Evolutionary conservation across 148 eudicot species (phyloP), one percentile per base, ranked within the genome.

Genomic region (Hydrangea macrophylla): DNA sequence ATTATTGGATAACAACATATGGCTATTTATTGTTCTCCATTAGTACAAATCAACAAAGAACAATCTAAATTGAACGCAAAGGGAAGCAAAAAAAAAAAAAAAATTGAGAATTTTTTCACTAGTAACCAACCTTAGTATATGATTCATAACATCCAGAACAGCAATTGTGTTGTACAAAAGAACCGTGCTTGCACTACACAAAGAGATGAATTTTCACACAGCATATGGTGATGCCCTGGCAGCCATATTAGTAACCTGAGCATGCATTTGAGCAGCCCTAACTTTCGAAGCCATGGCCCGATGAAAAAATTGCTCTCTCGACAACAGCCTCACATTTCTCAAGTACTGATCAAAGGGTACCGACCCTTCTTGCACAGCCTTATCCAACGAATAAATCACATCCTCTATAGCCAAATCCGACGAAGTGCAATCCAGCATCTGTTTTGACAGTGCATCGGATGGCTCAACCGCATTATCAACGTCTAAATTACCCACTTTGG

Each of bases 381-480:
- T 94, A 72, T 94, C 98, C 77, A 94, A 60, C 0, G 98, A 78
- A 68, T 94, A 90, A 12, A 94, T 71, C 24, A 82, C 81, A 70
- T 94, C 98, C 82, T 94, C 98, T 1, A 94, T 84, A 5, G 97
- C 96, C 79, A 94, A 75, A 94, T 94, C 97, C 8, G 85, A 64
- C 0, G 89, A 77, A 3, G 88, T 84, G 40, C 83, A 81, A 36
- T 94, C 98, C 70, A 88, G 37, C 91, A 88, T 85, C 78, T 94
- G 98, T 55, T 87, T 90, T 1, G 98, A 90, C 22, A 90, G 79
- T 7, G 60, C 70, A 82, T 94, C 98, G 39, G 69, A 79, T 2
- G 90, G 89, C 81, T 82, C 84, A 69, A 94, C 88, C 5, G 85
- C 88, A 12, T 78, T 84, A 62, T 94, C 98, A 28, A 86, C 80